Percentiles rank a stretch among this genome's conserved stretches.
Evolutionary conservation across 2,329 filamentous ascomycete genomes (phyloP).

Genomic region (Trichoderma koningiopsis): DNA sequence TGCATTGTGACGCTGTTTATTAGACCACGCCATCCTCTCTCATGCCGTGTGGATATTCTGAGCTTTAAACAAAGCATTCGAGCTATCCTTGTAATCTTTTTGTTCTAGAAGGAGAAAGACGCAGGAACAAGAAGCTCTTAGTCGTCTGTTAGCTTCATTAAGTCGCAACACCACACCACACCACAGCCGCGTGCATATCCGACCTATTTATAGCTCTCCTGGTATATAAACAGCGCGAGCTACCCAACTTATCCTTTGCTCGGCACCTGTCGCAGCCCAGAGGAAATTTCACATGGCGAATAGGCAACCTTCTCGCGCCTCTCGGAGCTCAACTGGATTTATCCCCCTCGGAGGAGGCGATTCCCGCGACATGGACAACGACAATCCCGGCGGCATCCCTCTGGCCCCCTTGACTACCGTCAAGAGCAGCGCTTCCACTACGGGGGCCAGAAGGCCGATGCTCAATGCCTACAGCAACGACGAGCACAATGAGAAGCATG

Average conservation of each 20-base stretch:
- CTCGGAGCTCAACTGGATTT: conserved; percentile 46
- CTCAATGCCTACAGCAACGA: conserved; percentile 40
- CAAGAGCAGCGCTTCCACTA: conserved; percentile 56
- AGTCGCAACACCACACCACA: conserved; percentile 10
- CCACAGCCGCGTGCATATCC: not conserved
- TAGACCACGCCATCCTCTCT: not conserved
- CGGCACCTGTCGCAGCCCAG: conserved; percentile 10
- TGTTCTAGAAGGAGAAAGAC: not conserved
- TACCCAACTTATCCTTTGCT: not conserved
- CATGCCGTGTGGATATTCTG: conserved; percentile 8
- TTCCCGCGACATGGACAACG: conserved; percentile 43
- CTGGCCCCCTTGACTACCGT: conserved; percentile 53
- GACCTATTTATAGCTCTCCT: not conserved
- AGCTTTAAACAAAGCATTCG: conserved; percentile 3
- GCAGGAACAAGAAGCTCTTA: not conserved
- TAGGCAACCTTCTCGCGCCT: conserved; percentile 29
- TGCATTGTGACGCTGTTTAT: not conserved
- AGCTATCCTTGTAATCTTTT: conserved; percentile 13
- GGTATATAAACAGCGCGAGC: not conserved
- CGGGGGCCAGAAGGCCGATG: conserved; percentile 53
- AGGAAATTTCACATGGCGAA: conserved; percentile 27
- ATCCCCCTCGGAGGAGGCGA: conserved; percentile 43
- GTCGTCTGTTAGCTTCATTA: not conserved
- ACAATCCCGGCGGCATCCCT: conserved; percentile 36
- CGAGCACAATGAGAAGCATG: conserved; percentile 45